Evolutionary conservation across 2,329 filamentous ascomycete species (phyloP).

Genomic region (Colletotrichum zoysiae): DNA sequence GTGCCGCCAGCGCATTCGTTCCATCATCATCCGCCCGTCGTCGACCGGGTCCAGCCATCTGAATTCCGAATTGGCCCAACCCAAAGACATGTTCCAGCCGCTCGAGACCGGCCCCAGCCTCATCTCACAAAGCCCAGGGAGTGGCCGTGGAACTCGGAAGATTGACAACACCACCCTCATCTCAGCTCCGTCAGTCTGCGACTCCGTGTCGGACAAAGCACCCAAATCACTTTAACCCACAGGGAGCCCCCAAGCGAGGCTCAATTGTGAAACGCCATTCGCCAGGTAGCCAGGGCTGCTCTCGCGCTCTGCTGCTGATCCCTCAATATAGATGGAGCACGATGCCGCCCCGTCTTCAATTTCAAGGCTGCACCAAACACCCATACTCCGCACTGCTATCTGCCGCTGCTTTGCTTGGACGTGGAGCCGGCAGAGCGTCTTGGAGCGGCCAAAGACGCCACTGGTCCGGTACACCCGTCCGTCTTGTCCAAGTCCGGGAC

Average conservation of each 20-base stretch:
- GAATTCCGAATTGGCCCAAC: slow-evolving; percentile 4
- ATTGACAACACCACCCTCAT: slow-evolving; percentile 28
- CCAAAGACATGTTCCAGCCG: slow-evolving; percentile 22
- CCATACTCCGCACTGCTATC: slow-evolving; percentile 1
- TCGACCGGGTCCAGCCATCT: slow-evolving; percentile 22
- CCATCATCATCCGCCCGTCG: neutral
- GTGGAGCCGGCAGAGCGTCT: neutral
- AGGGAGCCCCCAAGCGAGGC: slow-evolving; percentile 8
- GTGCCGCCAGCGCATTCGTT: neutral
- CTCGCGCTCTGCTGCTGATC: slow-evolving; percentile 33
- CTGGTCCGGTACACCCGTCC: neutral
- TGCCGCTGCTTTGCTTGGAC: slow-evolving; percentile 1
- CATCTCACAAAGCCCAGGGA: slow-evolving; percentile 13
- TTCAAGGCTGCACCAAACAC: slow-evolving; percentile 13
- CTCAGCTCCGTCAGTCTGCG: slow-evolving; percentile 2
- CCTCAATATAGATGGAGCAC: slow-evolving; percentile 40
- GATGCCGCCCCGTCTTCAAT: slow-evolving; percentile 35
- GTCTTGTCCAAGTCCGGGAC: slow-evolving; percentile 11
- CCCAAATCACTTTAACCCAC: slow-evolving; percentile 6
- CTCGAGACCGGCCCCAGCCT: slow-evolving; percentile 21
- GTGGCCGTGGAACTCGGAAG: slow-evolving; percentile 25
- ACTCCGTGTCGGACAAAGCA: slow-evolving; percentile 9
- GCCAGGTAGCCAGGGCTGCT: slow-evolving; percentile 8
- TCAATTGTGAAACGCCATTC: slow-evolving; percentile 31
- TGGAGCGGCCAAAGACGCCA: neutral